phyloP scores from a whole-genome alignment of 805 yeast genomes.

The Wickerhamomyces mucosus region DNA sequence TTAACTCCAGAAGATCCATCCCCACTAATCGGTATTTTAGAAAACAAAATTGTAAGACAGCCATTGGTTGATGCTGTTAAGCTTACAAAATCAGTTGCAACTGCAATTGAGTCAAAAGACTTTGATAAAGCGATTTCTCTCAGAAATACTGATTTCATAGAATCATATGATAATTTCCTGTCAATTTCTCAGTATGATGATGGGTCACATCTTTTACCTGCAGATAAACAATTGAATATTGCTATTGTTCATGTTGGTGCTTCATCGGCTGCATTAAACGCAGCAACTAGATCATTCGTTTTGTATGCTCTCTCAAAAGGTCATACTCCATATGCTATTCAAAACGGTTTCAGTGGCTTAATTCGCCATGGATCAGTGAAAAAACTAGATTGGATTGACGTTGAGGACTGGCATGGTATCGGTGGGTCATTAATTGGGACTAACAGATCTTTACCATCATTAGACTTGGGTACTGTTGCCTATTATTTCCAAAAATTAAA shows the following conservation, averaged over 20 bases:
- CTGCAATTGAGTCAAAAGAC: constrained; percentile 53
- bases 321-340: constrained; percentile 60
- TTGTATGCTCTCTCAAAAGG: constrained; percentile 69
- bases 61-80: constrained; percentile 67
- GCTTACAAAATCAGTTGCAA: constrained; percentile 64
- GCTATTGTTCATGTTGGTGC: constrained; percentile 76
- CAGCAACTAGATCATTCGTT: constrained; percentile 69
- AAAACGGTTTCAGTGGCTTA: constrained; percentile 68
- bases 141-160: constrained; percentile 64
- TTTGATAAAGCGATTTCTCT: constrained; percentile 62
- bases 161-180: constrained; percentile 52
- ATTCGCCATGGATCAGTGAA: constrained; percentile 52
- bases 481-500: constrained; percentile 59
- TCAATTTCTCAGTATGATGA: constrained; percentile 63
- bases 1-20: constrained; percentile 63
- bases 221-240: constrained; percentile 44
- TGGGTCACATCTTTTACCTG: constrained; percentile 48
- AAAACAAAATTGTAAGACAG: constrained; percentile 58
- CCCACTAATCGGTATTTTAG: constrained; percentile 67
- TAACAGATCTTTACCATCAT: constrained; percentile 61
- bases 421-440: constrained; percentile 86
- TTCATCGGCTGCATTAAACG: constrained; percentile 70
- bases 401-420: constrained; percentile 60
- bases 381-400: constrained; percentile 55
- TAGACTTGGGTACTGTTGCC: constrained; percentile 63